These are phyloP conservation scores for Pholiota molesta DNA, from an alignment of 768 basidiomycete species.

Conservation along the genomic window DNA sequence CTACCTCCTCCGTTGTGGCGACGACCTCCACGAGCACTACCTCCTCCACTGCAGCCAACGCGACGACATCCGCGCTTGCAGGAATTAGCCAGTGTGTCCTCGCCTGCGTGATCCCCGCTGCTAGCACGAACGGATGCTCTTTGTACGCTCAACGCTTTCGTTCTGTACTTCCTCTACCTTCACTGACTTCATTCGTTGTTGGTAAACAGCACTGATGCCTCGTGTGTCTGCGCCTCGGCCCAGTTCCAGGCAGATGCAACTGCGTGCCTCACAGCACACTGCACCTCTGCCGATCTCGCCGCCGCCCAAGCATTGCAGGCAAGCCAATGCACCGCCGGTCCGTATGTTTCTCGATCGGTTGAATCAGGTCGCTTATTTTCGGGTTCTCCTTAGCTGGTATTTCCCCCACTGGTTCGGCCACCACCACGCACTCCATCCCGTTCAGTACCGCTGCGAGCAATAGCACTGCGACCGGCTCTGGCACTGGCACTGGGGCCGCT, in stretches of 20 bases:
- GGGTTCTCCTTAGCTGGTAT: constrained; percentile 12
- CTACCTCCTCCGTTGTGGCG: constrained; percentile 2
- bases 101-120: constrained; percentile 23
- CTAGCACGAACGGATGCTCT: constrained; percentile 14
- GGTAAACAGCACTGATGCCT: constrained; percentile 21
- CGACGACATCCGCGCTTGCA: constrained; percentile 3
- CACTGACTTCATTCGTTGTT: background rate
- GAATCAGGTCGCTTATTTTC: background rate
- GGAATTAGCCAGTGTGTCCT: constrained; percentile 24
- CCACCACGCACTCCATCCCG: constrained; percentile 15
- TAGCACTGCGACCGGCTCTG: background rate
- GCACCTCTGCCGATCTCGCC: constrained; percentile 19
- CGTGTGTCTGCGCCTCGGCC: constrained; percentile 26
- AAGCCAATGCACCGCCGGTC: constrained; percentile 20
- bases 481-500: background rate
- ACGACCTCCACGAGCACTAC: too few relatives aligned
- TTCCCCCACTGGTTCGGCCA: constrained; percentile 15
- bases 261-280: constrained; percentile 22
- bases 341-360: constrained; percentile 3
- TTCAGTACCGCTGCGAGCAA: constrained; percentile 12
- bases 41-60: too few relatives aligned
- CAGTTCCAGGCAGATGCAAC: constrained; percentile 25
- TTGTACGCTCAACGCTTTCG: constrained; percentile 19
- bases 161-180: background rate
- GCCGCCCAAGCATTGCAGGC: constrained; percentile 22